Evolutionary conservation across 306 rosid species (phyloP).

Genomic region (Trifolium pratense): DNA sequence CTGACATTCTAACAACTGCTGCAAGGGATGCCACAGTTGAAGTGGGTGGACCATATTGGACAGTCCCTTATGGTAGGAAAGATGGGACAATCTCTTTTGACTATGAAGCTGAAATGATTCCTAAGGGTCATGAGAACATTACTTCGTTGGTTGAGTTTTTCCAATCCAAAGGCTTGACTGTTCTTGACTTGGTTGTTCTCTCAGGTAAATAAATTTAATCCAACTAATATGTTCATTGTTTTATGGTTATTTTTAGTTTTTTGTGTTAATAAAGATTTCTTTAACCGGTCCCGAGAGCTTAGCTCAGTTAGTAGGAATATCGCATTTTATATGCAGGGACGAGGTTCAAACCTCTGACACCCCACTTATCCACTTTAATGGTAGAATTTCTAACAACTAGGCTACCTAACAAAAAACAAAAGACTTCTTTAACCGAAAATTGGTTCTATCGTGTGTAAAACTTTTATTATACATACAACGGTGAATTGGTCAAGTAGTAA

Average conservation of each 20-base stretch:
- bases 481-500: too few relatives aligned
- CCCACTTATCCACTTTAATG: too few relatives aligned
- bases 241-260: background rate
- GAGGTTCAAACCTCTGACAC: too few relatives aligned
- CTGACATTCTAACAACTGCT: constrained; percentile 68
- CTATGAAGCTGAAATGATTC: constrained; percentile 64
- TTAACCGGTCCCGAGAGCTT: too few relatives aligned
- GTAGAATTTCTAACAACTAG: too few relatives aligned
- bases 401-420: too few relatives aligned
- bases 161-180: constrained; percentile 70
- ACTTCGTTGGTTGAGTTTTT: constrained; percentile 64
- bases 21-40: constrained; percentile 76
- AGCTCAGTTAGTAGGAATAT: too few relatives aligned
- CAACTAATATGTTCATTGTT: background rate
- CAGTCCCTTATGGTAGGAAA: constrained; percentile 70
- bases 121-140: constrained; percentile 67
- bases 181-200: constrained; percentile 73
- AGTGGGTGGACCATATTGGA: constrained; percentile 79
- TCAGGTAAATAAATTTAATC: constrained; percentile 52
- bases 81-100: constrained; percentile 66
- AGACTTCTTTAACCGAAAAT: too few relatives aligned
- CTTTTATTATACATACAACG: too few relatives aligned
- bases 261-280: too few relatives aligned
- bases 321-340: too few relatives aligned
- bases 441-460: too few relatives aligned